These are phyloP conservation scores for Xylariales sp. DNA, from an alignment of 2,329 filamentous ascomycete species.

Conservation along the genomic window DNA sequence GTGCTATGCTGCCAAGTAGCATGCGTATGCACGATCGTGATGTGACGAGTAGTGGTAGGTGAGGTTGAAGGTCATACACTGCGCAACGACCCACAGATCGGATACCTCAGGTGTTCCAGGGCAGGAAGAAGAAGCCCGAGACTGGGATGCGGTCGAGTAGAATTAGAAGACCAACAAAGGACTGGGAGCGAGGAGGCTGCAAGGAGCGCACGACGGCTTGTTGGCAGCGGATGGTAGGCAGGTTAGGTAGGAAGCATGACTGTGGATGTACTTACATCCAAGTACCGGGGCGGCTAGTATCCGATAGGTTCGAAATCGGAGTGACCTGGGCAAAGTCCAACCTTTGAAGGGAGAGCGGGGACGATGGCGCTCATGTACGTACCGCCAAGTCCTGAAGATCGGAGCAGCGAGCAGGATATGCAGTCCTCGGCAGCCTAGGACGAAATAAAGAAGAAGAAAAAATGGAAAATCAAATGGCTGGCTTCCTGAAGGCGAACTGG, in stretches of 20 bases:
- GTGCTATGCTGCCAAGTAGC: no score
- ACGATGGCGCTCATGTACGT: slow-evolving; percentile 1
- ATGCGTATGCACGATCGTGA: not conserved
- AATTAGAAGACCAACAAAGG: no score
- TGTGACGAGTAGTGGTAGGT: slow-evolving; percentile 1
- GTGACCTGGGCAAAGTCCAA: slow-evolving; percentile 1
- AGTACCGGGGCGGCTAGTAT: slow-evolving; percentile 23
- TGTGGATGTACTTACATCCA: slow-evolving; percentile 17
- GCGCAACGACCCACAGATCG: no score
- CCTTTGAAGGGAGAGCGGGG: slow-evolving; percentile 6
- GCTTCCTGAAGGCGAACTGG: no score
- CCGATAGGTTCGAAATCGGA: slow-evolving; percentile 23
- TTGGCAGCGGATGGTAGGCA: slow-evolving; percentile 22
- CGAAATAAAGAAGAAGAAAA: no score
- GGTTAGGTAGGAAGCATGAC: no score
- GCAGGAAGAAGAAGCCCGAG: slow-evolving; percentile 1
- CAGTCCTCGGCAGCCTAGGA: not conserved
- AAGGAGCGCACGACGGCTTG: slow-evolving; percentile 9
- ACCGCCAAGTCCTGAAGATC: not conserved
- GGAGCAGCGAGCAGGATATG: not conserved
- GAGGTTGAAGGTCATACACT: no score
- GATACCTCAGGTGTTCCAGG: no score
- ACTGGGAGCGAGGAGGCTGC: slow-evolving; percentile 2
- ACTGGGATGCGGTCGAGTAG: no score
- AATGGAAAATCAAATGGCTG: no score